phyloP scores from a whole-genome alignment of 805 yeast genomes.

The Saturnispora silvae region DNA sequence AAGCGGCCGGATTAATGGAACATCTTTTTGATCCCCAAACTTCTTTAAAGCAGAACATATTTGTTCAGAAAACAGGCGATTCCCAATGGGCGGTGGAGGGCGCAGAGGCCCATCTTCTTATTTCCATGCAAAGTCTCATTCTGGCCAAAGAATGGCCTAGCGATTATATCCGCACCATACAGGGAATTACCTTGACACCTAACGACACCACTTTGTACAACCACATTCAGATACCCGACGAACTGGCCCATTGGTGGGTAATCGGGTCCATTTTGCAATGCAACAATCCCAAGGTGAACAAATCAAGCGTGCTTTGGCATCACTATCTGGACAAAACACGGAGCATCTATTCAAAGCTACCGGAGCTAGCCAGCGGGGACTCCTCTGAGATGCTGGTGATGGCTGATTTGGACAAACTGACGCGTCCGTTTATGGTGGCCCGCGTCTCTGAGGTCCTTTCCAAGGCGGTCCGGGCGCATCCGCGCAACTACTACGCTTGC shows the following conservation, averaged over 20 bases:
- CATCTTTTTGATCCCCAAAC: background rate
- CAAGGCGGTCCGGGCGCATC: slow-evolving; percentile 30
- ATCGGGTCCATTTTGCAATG: slow-evolving; percentile 14
- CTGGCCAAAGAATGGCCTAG: background rate
- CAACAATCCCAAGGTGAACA: slow-evolving; percentile 22
- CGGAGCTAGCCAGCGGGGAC: background rate
- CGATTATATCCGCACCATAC: no score
- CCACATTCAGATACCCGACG: background rate
- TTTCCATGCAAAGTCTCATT: background rate
- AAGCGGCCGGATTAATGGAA: slow-evolving; percentile 1
- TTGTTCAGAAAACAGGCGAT: background rate
- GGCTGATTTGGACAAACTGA: background rate
- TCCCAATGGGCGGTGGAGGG: background rate
- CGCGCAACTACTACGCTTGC: slow-evolving; percentile 40
- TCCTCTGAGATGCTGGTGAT: background rate
- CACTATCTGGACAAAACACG: slow-evolving; percentile 13
- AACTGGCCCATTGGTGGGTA: slow-evolving; percentile 5
- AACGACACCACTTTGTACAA: slow-evolving; percentile 4
- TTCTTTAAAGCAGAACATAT: background rate
- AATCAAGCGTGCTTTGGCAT: slow-evolving; percentile 26
- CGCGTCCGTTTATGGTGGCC: background rate
- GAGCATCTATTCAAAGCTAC: no score
- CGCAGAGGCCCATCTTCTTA: background rate
- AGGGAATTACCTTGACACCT: slow-evolving; percentile 1
- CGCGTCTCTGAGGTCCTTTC: background rate